A percentile compares a stretch with the other conserved stretches of the same genome.
Evolutionary conservation across 106 monocot species (phyloP).

Genomic region (Dioscorea alata): DNA sequence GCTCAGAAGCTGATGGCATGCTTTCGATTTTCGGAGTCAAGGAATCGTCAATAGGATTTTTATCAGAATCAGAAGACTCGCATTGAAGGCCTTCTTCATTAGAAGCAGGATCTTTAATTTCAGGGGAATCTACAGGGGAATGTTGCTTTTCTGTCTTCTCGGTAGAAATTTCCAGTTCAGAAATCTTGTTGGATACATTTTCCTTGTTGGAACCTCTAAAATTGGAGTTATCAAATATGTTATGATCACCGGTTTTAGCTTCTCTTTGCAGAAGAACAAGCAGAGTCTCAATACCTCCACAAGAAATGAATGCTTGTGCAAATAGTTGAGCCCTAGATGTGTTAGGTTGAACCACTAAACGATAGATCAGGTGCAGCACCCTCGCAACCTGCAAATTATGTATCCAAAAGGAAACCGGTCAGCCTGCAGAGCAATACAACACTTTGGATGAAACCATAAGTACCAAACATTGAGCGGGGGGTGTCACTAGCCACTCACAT

Average conservation of each 20-base stretch:
- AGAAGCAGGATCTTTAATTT: slow-evolving; percentile 11
- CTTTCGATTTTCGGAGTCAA: slow-evolving; percentile 34
- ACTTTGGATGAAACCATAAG: not conserved
- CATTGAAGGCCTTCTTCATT: slow-evolving; percentile 14
- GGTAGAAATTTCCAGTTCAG: slow-evolving; percentile 16
- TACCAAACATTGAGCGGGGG: not conserved
- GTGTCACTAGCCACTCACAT: too few relatives aligned
- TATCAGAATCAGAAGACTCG: slow-evolving; percentile 20
- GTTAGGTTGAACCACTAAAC: slow-evolving; percentile 90
- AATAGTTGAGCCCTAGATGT: slow-evolving; percentile 60
- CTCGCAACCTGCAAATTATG: slow-evolving; percentile 67
- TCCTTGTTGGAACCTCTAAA: slow-evolving; percentile 8
- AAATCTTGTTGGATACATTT: slow-evolving; percentile 3
- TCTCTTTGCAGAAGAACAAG: slow-evolving; percentile 87
- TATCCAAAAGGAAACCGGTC: not conserved
- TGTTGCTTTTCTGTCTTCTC: slow-evolving; percentile 7
- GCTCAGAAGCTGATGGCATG: slow-evolving; percentile 39
- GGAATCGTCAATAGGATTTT: slow-evolving; percentile 8
- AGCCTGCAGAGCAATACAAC: not conserved
- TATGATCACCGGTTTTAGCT: slow-evolving; percentile 65
- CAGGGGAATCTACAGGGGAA: slow-evolving; percentile 22
- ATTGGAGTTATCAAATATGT: slow-evolving; percentile 30
- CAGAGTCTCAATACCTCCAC: slow-evolving; percentile 83
- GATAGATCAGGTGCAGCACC: slow-evolving; percentile 89
- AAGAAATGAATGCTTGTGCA: slow-evolving; percentile 81